Conservation (phyloP, 2,329 filamentous ascomycete species). For the Claviceps digitariae region DNA sequence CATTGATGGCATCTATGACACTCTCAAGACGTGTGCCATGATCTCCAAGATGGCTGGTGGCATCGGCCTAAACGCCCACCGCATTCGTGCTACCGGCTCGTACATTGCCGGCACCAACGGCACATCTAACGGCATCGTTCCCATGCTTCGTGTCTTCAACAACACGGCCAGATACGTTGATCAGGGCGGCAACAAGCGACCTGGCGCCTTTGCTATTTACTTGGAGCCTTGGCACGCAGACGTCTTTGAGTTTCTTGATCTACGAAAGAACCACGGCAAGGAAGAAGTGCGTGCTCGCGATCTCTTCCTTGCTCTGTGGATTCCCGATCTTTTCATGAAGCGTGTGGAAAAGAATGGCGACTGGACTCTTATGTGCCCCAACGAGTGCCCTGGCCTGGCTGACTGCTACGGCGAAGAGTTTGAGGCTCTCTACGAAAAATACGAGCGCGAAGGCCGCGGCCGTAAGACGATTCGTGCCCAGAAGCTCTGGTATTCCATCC, state of each 20-base stretch:
- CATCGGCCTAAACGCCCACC: slow-evolving; percentile 92
- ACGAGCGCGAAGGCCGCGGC: slow-evolving; percentile 77
- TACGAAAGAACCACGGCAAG: slow-evolving; percentile 98
- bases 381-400: slow-evolving; percentile 86
- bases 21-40: slow-evolving; percentile 97
- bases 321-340: slow-evolving; percentile 99
- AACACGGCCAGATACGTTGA: slow-evolving; percentile 98
- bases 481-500: slow-evolving; percentile 98
- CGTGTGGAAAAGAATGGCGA: slow-evolving; percentile 92
- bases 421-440: slow-evolving; percentile 83
- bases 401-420: slow-evolving; percentile 98
- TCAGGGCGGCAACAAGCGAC: slow-evolving; percentile 97
- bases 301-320: slow-evolving; percentile 96
- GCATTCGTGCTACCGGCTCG: slow-evolving; percentile 91
- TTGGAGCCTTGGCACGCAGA: slow-evolving; percentile 98
- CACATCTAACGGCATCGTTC: slow-evolving; percentile 91
- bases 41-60: slow-evolving; percentile 99
- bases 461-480: slow-evolving; percentile 90
- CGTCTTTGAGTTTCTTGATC: slow-evolving; percentile 92
- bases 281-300: slow-evolving; percentile 95
- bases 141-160: slow-evolving; percentile 98
- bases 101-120: slow-evolving; percentile 98
- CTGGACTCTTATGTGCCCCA: slow-evolving; percentile 97
- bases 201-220: slow-evolving; percentile 97
- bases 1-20: slow-evolving; percentile 98